Evolutionary conservation across 2,329 filamentous ascomycete genomes (phyloP), one percentile per base, ranked within the genome.

Genomic region (Cytospora mali): DNA sequence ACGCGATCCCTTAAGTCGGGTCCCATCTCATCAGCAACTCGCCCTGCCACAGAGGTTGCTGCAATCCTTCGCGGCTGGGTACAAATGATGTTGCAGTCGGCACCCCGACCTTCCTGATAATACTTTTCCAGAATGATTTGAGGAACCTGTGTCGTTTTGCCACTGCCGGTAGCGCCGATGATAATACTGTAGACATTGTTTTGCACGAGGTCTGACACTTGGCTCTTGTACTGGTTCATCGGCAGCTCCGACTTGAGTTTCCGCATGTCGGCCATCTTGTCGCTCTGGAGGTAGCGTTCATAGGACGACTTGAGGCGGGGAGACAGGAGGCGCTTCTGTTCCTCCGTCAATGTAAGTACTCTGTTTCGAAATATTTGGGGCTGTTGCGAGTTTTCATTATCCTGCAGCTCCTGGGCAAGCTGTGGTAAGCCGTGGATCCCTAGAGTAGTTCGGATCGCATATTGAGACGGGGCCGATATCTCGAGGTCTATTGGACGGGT

Each of bases 41-140:
- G 75, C 6, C 69, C 66, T 21, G 80, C 79, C 6, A 82, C 75
- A 7, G 79, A 77, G 1, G 72, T 78, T 14, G 80, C 79, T 27
- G 79, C 80, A 51, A 82, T 77, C 13, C 79, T 74, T 52, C 80
- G 74, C 28, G 79, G 79, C 61, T 83, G 80, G 6, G 81, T 80
- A 65, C 80, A 82, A 9, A 84, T 74, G 58, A 83, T 75, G 62
- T 80, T 80, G 68, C 81, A 83, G 28, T 67, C 58, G 6, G 73
- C 74, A n/a, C 79, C 80, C 16, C 65, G 57, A 1, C 74, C 75
- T 6, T 66, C 62, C 7, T 70, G 66, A 51, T 80, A 80, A 3
- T 77, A 75, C 60, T 81, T 69, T n/a, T 83, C 80, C 2, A 84
- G 69, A 28, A 84, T 64, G n/a, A 84, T 80, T 64, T 83, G 81